Evolutionary conservation across 768 basidiomycete species (phyloP).

Genomic region (Pulveroboletus frians): DNA sequence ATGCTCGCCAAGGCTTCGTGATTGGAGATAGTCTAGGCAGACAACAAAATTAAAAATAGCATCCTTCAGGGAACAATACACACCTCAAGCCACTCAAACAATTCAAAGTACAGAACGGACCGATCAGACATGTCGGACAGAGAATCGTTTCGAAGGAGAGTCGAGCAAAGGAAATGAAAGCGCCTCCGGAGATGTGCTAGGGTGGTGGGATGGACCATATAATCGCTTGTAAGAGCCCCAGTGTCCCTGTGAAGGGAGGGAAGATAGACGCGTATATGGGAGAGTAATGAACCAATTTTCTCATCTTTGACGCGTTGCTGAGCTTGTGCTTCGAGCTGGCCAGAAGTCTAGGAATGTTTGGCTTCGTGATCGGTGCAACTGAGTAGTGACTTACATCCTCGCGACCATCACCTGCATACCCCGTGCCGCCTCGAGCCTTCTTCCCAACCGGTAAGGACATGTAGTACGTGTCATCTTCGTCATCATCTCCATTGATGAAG

Average conservation of each 20-base stretch:
- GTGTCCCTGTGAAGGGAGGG: constrained; percentile 73
- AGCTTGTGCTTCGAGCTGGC: constrained; percentile 72
- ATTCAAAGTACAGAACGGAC: constrained; percentile 75
- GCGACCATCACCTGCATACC: constrained; percentile 77
- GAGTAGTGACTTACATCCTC: constrained; percentile 68
- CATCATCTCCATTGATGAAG: constrained; percentile 37
- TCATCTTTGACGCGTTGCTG: constrained; percentile 72
- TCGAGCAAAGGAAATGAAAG: constrained; percentile 84
- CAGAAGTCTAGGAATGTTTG: constrained; percentile 54
- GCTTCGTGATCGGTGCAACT: not conserved
- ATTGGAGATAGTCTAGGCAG: constrained; percentile 74
- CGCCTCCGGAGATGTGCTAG: constrained; percentile 87
- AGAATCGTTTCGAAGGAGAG: constrained; percentile 86
- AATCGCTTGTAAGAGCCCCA: constrained; percentile 82
- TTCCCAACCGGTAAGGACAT: constrained; percentile 43
- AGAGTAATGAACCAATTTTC: constrained; percentile 63
- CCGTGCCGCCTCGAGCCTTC: constrained; percentile 74
- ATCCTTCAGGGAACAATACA: not conserved
- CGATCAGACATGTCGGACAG: constrained; percentile 93
- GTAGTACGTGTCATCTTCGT: constrained; percentile 50
- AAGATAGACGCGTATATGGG: constrained; percentile 73
- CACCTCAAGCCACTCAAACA: constrained; percentile 92
- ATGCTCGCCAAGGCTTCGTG: constrained; percentile 92
- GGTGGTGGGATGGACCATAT: constrained; percentile 86
- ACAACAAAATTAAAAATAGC: constrained; percentile 3